Base-by-base conservation (phyloP, 805 yeast species). In the Helenozyma baotianmanensis region DNA sequence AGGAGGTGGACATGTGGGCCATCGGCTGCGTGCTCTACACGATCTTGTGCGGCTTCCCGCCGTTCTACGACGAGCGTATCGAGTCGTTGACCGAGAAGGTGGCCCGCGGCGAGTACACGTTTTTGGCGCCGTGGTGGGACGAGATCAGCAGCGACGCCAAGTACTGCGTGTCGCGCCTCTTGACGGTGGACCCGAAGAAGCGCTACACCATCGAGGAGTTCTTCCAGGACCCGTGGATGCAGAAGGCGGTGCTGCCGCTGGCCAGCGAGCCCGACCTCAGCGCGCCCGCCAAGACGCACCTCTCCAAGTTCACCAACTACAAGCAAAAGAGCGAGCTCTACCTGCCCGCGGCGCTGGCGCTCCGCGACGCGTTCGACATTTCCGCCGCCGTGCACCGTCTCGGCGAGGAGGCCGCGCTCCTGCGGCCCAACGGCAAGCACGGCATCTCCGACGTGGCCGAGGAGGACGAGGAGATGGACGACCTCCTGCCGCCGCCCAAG, bases 41-140 rank as follows among this genome's bases (percentile, higher is more conserved):
- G 0, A 60, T 80, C 33, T 63, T 80, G 32, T 80, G 84, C 54
- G 87, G 87, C 0, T 80, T 80, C 49, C 86, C 87, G 1, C 87
- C 87, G 11, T 80, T 80, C 50, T 80, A 78, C 52, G 90, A 85
- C 46, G 83, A 80, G 40, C 80, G 82, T 48, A 69, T 78, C 3
- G 68, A 68, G 41, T 68, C 65, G 30, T 62, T 84, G 28, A 78
- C 88, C 4, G 70, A 70, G 34, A 84, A 83, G 53, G 85, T 82
- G 21, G 67, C 82, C 9, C 68, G 67, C 29, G 94, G 92, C 22
- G 80, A 82, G 36, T 84, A 72, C 56, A 73, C 76, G n/a, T 84
- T 82, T 53, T 62, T 84, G 33, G 62, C 73, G 38, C 95, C 95
- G 2, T 84, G 95, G 95, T 84, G 92, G 86, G 92, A 83, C 57